A percentile compares a stretch with the other conserved stretches of the same genome.
Evolutionary conservation across 2,329 filamentous ascomycete species (phyloP).

Genomic region (Zymoseptoria crescenta): DNA sequence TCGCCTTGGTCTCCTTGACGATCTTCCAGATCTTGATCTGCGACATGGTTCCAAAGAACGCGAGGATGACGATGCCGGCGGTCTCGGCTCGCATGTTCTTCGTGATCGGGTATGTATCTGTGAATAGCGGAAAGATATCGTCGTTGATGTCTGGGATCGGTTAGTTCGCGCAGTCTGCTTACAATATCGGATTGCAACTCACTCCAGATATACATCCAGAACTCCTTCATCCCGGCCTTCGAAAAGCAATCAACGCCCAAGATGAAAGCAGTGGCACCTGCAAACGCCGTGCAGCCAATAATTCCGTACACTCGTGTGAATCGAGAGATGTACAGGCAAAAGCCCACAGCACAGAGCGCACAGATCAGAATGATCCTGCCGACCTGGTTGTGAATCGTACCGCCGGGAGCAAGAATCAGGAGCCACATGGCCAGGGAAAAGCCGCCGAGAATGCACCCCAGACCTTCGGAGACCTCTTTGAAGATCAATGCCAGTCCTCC

Average conservation of each 20-base stretch:
- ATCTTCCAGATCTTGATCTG: conserved; percentile 83
- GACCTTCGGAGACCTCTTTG: conserved; percentile 70
- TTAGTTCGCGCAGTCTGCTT: conserved; percentile 1
- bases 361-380: conserved; percentile 69
- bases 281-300: conserved; percentile 69
- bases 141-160: conserved; percentile 56
- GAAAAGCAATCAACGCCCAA: conserved; percentile 88
- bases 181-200: conserved; percentile 23
- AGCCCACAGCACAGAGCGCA: conserved; percentile 59
- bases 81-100: conserved; percentile 80
- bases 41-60: conserved; percentile 67
- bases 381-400: conserved; percentile 55
- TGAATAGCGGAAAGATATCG: conserved; percentile 68
- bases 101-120: conserved; percentile 74
- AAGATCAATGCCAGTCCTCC: conserved; percentile 71
- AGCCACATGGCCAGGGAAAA: conserved; percentile 90
- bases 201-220: conserved; percentile 90
- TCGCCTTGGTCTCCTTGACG: conserved; percentile 49
- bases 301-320: conserved; percentile 71
- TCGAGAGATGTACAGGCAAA: conserved; percentile 68
- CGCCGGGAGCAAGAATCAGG: conserved; percentile 66
- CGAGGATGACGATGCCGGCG: conserved; percentile 67
- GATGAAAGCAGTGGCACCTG: conserved; percentile 69
- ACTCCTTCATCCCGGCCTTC: conserved; percentile 85
- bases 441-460: conserved; percentile 82